These are phyloP conservation scores for Capsicum chinense DNA, from an alignment of 257 asterid genomes.

Conservation along the genomic window DNA sequence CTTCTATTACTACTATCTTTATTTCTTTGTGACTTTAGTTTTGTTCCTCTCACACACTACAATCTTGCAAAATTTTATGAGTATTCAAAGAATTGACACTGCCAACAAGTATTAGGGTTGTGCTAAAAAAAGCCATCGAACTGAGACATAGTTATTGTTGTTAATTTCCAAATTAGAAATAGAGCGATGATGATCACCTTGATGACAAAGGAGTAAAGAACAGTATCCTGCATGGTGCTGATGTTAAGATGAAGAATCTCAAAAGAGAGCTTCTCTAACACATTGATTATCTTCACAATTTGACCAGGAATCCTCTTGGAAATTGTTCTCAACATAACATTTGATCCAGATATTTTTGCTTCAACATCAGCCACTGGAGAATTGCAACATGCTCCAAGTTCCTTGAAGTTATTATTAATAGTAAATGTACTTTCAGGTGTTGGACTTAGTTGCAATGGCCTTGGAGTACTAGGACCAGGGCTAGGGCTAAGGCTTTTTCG, in stretches of 20 bases:
- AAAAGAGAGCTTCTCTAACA: constrained; percentile 70
- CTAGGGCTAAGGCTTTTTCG: constrained; percentile 73
- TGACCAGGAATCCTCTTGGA: constrained; percentile 77
- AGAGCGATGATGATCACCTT: constrained; percentile 49
- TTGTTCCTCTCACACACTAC: neutral
- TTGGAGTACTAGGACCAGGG: constrained; percentile 59
- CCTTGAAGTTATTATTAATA: constrained; percentile 51
- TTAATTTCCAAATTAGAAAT: neutral
- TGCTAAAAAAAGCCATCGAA: neutral
- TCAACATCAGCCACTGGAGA: constrained; percentile 85
- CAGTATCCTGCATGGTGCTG: constrained; percentile 96
- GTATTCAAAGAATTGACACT: neutral
- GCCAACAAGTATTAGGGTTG: neutral
- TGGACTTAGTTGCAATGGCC: constrained; percentile 55
- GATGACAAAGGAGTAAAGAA: constrained; percentile 84
- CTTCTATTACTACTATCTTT: neutral
- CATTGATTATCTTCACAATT: constrained; percentile 62
- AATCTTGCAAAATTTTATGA: neutral
- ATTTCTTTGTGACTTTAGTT: neutral
- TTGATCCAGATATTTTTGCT: constrained; percentile 78
- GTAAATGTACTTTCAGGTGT: constrained; percentile 47
- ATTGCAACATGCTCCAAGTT: constrained; percentile 86
- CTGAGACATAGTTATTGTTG: neutral
- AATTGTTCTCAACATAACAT: constrained; percentile 68
- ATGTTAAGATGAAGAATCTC: constrained; percentile 86